Evolutionary conservation across 2,329 filamentous ascomycete genomes (phyloP), one percentile per base, ranked within the genome.

Genomic region (Aureobasidium sp.): DNA sequence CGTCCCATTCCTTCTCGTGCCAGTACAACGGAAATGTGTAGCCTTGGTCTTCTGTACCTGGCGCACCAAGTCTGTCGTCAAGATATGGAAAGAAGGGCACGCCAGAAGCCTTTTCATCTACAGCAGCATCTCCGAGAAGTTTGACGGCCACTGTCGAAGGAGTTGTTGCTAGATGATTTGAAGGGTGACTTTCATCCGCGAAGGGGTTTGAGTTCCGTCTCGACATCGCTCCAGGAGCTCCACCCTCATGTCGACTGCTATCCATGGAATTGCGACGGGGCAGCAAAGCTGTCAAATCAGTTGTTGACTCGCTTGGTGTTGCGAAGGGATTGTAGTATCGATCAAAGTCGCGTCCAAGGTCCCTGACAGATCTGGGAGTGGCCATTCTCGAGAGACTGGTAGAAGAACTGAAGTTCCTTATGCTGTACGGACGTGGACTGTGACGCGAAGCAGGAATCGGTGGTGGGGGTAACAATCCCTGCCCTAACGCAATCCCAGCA

Each of bases 1-100:
- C 82, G 64, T 84, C 82, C 29, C 75, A 75, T 67, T 84, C 82
- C 52, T 77, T 74, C 63, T 82, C 76, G 63, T 82, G 76, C 15
- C 74, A 71, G 65, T 80, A 80, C 22, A 83, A 67, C 5, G 80
- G 76, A 67, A 78, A 79, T 0, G 66, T 68, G 63, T 72, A 72
- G 25, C 75, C 73, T 27, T 73, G 75, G 39, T 74, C 72, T 61
- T 78, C 78, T 25, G 76, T 68, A 65, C 70, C 73, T 1, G 79
- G 78, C 9, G 75, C 77, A 20, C 71, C 73, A 14, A 82, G 68
- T 36, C 78, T 72, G 65, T 82, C 79, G 67, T 82, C 78, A 12
- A 80, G 67, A 29, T 76, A 75, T 2, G 73, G 72, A 64, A 77
- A 74, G 63, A 74, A 72, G 9, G 66, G 64, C 68, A 75, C 72